Evolutionary conservation across 1,139 yeast genomes (phyloP), one percentile per base, ranked within the genome.

Genomic region (Pichiaceae sp.): DNA sequence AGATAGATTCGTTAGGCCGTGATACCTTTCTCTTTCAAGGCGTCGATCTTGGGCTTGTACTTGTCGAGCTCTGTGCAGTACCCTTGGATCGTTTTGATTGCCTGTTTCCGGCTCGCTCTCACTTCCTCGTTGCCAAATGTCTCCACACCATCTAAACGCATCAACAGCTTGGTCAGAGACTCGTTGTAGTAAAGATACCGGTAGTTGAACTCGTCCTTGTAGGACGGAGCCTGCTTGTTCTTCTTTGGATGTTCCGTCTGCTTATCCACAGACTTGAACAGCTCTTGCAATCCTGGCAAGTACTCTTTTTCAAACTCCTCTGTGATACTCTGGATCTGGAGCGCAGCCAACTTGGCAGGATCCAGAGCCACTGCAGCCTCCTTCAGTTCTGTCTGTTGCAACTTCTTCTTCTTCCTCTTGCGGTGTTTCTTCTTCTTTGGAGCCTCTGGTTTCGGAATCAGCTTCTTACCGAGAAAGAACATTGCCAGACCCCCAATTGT

Each of bases 131-230:
- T 71, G 57, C 54, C 59, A 44, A 48, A 52, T 0, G 71, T 68
- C 39, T 81, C 86, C 30, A 82, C 64, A 2, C 71, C 78, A 49
- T 82, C 93, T 42, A 82, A 63, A 42, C 70, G 72, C 66, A 82
- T 66, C 47, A 80, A 58, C 46, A 79, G 69, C 52, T 81, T 80
- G 54, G 81, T 63, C 36, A 81, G 60, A 69, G 72, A 71, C 53
- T 82, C 93, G 45, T 75, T 79, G 52, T 68, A 75, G 52, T 66
- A 81, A 37, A 72, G 70, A 47, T 66, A 70, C 50, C 71, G 70
- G 53, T 73, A 79, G 33, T 66, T 63, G 29, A 64, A 54, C 31
- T 68, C 71, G 3, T 68, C 55, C 21, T 44, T 46, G 35, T 49
- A 50, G 1, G 46, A 33, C 4, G 11, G 32, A 17, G 36, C 28